Percentiles rank a stretch among this genome's conserved stretches.
phyloP scores from a whole-genome alignment of 768 basidiomycete species.

The Candolleomyces efflorescens region DNA sequence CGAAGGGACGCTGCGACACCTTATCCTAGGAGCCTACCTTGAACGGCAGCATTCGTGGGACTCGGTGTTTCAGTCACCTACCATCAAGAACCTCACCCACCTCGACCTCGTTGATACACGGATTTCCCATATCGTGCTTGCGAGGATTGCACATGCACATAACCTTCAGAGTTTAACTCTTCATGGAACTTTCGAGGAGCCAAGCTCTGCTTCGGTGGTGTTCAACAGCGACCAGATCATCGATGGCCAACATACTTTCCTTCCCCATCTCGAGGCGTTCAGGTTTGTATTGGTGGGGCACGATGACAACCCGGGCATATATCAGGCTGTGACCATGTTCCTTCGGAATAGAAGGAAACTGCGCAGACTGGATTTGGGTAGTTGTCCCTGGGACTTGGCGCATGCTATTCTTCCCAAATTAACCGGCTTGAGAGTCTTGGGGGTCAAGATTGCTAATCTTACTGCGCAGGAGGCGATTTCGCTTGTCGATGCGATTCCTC shows the following conservation, averaged over 20 bases:
- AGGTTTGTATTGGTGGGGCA: constrained; percentile 62
- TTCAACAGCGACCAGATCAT: constrained; percentile 61
- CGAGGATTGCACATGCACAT: constrained; percentile 59
- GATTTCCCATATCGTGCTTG: constrained; percentile 60
- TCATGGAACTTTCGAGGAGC: constrained; percentile 63
- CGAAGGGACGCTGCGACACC: constrained; percentile 50
- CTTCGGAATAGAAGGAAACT: constrained; percentile 44
- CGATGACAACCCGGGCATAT: constrained; percentile 50
- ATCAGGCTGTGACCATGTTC: constrained; percentile 52
- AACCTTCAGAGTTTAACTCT: constrained; percentile 59
- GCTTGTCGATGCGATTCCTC: constrained; percentile 39
- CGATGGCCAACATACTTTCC: constrained; percentile 52
- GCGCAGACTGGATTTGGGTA: constrained; percentile 56
- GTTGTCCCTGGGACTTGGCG: constrained; percentile 63
- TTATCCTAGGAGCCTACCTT: constrained; percentile 68
- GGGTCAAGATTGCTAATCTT: constrained; percentile 53
- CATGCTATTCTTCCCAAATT: constrained; percentile 48
- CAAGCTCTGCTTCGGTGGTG: constrained; percentile 51
- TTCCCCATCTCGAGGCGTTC: constrained; percentile 60
- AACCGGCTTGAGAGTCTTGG: constrained; percentile 47
- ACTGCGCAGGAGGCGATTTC: constrained; percentile 30
- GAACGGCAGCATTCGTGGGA: constrained; percentile 65
- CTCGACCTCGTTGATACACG: constrained; percentile 68
- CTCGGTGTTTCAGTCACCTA: constrained; percentile 54
- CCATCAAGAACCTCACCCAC: constrained; percentile 64